phyloP scores from a whole-genome alignment of 2,329 filamentous ascomycete genomes.

The Aspergillus bombycis region DNA sequence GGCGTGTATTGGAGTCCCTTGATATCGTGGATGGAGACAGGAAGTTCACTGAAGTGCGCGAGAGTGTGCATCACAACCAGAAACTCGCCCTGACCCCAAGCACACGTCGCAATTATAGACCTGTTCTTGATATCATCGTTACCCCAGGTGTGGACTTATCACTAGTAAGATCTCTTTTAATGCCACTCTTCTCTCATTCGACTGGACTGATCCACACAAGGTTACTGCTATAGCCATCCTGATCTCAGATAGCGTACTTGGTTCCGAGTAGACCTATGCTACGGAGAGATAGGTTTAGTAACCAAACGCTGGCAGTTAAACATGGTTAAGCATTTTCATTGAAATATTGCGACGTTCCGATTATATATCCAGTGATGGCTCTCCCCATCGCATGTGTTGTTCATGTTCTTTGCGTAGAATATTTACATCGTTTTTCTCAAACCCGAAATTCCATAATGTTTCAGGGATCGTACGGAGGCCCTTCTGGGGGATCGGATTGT shows the following conservation, averaged over 20 bases:
- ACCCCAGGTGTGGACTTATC: constrained; percentile 15
- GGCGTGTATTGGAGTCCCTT: constrained; percentile 17
- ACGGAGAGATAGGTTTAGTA: no score
- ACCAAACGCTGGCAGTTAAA: no score
- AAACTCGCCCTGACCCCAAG: constrained; percentile 20
- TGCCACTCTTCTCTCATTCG: accelerated
- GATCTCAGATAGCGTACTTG: background rate
- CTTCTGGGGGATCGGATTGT: background rate
- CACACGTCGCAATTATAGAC: constrained; percentile 10
- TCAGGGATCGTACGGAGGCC: background rate
- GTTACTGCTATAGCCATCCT: background rate
- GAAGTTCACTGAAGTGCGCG: constrained; percentile 23
- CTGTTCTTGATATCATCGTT: constrained; percentile 13
- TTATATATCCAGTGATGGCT: background rate
- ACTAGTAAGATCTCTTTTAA: background rate
- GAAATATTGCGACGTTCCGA: background rate
- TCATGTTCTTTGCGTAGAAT: background rate
- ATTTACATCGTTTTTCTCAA: background rate
- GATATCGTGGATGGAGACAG: constrained; percentile 28
- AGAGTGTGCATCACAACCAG: constrained; percentile 27
- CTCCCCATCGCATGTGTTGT: background rate
- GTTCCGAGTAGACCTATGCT: background rate
- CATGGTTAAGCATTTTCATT: accelerated
- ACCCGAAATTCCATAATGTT: background rate
- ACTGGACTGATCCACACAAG: background rate